Percentiles rank a stretch among this genome's conserved stretches.
These are phyloP conservation scores for Phytophthora vignae DNA, from an alignment of 352 stramenopile genomes.

Conservation along the genomic window DNA sequence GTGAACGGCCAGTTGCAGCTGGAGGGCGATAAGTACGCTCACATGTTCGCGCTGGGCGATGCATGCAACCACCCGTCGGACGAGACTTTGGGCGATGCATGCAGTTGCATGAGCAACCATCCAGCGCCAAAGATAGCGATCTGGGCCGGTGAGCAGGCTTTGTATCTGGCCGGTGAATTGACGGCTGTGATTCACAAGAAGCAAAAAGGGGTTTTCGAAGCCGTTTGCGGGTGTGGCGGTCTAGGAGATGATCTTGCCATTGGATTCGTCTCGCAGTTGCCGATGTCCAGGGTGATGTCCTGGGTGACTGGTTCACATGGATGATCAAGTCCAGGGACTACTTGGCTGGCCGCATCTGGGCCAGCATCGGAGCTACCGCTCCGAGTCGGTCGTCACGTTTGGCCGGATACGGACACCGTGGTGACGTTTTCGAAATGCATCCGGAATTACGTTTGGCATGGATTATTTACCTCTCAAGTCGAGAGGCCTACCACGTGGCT, in stretches of 20 bases:
- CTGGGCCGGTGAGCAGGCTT: conserved; percentile 51
- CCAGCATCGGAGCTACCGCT: conserved; percentile 31
- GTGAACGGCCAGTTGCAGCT: conserved; percentile 64
- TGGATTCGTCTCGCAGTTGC: conserved; percentile 64
- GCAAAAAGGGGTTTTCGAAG: conserved; percentile 33
- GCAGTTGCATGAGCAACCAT: too few relatives aligned
- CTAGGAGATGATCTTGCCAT: conserved; percentile 36
- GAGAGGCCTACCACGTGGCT: neutral
- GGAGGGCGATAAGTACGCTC: conserved; percentile 45
- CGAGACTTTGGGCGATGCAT: too few relatives aligned
- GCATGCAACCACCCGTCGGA: conserved; percentile 59
- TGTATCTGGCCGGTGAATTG: conserved; percentile 47
- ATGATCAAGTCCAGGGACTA: conserved; percentile 59
- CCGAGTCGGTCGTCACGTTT: conserved; percentile 4
- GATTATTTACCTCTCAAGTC: neutral
- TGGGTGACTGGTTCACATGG: conserved; percentile 59
- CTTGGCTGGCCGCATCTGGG: conserved; percentile 45
- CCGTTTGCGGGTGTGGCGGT: conserved; percentile 8
- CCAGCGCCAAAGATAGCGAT: conserved; percentile 55
- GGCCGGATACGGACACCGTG: neutral
- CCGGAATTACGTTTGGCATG: neutral
- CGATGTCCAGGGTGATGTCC: conserved; percentile 55
- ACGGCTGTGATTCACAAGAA: conserved; percentile 36
- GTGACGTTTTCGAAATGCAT: neutral
- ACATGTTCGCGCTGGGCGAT: conserved; percentile 69